Evolutionary conservation across 345 rosid genomes (phyloP).

Genomic region (Lepidium africanum): DNA sequence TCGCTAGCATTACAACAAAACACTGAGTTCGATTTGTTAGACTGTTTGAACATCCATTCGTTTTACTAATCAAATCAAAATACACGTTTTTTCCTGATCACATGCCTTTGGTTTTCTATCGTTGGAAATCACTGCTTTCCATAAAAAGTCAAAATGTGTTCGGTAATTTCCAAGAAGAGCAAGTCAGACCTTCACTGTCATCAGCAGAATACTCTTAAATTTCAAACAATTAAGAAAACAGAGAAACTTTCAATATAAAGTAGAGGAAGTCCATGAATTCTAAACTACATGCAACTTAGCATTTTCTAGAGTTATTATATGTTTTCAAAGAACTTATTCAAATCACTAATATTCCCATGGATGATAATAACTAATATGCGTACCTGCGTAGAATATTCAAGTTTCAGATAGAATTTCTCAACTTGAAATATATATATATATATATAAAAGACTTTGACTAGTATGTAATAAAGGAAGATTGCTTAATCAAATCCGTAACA

Average conservation of each 20-base stretch:
- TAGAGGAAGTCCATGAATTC: background rate
- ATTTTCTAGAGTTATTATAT: background rate
- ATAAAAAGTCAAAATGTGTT: too few relatives aligned
- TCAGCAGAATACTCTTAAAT: background rate
- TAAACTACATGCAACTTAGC: conserved; percentile 9
- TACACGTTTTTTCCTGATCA: too few relatives aligned
- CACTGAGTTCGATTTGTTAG: too few relatives aligned
- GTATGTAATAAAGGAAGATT: too few relatives aligned
- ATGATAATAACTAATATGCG: background rate
- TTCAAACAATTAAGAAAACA: background rate
- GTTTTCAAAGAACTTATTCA: background rate
- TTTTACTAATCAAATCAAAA: too few relatives aligned
- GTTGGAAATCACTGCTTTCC: too few relatives aligned
- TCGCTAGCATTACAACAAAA: too few relatives aligned
- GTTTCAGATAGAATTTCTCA: background rate
- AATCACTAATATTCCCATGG: background rate
- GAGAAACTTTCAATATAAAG: too few relatives aligned
- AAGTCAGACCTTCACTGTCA: background rate
- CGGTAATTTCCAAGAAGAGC: background rate
- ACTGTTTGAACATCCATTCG: too few relatives aligned
- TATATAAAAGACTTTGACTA: background rate
- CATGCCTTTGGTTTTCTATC: too few relatives aligned
- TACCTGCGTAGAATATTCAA: background rate
- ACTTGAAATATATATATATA: background rate
- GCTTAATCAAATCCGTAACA: too few relatives aligned